phyloP scores from a whole-genome alignment of 164 flowering plant species.

The Tinospora cordifolia region DNA sequence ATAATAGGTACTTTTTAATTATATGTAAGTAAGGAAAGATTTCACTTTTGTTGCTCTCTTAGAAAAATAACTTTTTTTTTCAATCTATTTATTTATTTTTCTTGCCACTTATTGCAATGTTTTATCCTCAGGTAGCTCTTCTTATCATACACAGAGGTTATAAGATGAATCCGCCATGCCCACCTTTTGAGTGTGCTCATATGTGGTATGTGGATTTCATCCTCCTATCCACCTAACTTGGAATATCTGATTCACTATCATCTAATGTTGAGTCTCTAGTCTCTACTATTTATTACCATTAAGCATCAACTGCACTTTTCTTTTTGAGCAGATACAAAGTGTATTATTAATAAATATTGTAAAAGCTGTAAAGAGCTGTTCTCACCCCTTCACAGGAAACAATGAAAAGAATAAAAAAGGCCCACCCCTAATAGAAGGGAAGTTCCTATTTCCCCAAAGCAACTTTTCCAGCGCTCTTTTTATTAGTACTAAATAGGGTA shows the following conservation, averaged over 20 bases:
- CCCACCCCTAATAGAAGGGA: no score
- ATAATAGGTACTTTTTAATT: background rate
- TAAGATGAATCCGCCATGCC: conserved; percentile 85
- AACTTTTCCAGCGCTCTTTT: no score
- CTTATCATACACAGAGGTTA: conserved; percentile 78
- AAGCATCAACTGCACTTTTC: no score
- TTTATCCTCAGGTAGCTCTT: conserved; percentile 74
- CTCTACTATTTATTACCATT: background rate
- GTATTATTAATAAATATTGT: no score
- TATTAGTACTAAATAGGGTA: background rate
- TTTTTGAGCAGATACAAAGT: no score
- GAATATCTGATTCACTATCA: background rate
- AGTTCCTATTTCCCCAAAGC: no score
- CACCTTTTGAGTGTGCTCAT: conserved; percentile 95
- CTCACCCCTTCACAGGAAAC: no score
- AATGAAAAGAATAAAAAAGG: no score
- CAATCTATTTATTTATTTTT: conserved; percentile 1
- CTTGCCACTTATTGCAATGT: conserved; percentile 29
- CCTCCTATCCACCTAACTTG: background rate
- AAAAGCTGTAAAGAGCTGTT: no score
- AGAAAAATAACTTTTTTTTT: background rate
- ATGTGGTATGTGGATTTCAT: conserved; percentile 59
- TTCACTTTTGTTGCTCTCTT: background rate
- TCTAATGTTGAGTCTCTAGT: background rate
- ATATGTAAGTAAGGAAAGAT: background rate